A percentile compares a stretch with the other conserved stretches of the same genome.
Evolutionary conservation across 208 protist species (phyloP).

Genomic region (Leishmania braziliensis): DNA sequence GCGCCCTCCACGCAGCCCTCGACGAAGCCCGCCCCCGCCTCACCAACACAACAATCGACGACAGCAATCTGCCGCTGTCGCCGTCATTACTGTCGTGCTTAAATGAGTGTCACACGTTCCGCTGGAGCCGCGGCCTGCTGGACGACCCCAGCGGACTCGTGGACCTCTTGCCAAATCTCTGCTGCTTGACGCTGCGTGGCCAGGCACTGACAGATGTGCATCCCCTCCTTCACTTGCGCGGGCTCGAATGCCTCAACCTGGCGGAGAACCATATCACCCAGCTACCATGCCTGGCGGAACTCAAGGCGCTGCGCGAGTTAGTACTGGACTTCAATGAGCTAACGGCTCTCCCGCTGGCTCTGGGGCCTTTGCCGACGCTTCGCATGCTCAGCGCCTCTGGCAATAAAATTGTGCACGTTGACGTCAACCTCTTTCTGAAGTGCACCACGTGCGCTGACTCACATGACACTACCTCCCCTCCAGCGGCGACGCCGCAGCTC

Average conservation of each 20-base stretch:
- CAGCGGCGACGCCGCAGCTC: constrained; percentile 23
- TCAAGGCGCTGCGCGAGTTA: constrained; percentile 48
- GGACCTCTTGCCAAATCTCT: constrained; percentile 31
- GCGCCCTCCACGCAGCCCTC: background rate
- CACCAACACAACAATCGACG: background rate
- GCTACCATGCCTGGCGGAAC: constrained; percentile 43
- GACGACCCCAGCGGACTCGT: constrained; percentile 18
- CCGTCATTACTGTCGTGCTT: background rate
- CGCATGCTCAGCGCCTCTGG: constrained; percentile 84
- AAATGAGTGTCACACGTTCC: constrained; percentile 24
- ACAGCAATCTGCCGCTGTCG: background rate
- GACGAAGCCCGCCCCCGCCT: background rate
- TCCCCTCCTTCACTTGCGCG: constrained; percentile 49
- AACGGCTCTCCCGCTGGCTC: constrained; percentile 29
- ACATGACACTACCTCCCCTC: background rate
- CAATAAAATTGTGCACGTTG: constrained; percentile 78
- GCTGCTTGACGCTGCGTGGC: constrained; percentile 47
- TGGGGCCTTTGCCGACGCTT: constrained; percentile 55
- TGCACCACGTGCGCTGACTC: background rate
- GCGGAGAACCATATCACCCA: constrained; percentile 62
- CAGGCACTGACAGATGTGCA: constrained; percentile 61
- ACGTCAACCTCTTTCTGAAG: constrained; percentile 45
- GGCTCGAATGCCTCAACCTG: constrained; percentile 68
- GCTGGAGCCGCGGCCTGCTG: constrained; percentile 41
- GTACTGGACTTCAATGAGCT: constrained; percentile 83